Evolutionary conservation across 352 stramenopile species (phyloP).

Genomic region (Salisapilia sapeloensis): DNA sequence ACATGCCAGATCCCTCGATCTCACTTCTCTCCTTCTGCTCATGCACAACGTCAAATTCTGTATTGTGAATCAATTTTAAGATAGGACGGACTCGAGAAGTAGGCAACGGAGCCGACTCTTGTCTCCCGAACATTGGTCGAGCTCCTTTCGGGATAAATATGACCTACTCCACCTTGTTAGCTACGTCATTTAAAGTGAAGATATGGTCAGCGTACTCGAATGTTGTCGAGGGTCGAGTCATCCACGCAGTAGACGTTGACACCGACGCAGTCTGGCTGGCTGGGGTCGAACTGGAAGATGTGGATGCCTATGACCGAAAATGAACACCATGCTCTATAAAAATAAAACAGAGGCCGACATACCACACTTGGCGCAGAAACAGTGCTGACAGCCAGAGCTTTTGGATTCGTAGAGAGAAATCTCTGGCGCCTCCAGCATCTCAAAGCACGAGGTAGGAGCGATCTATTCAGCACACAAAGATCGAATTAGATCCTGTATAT

Average conservation of each 20-base stretch:
- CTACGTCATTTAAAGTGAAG: neutral
- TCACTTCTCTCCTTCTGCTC: neutral
- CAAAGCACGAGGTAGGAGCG: conserved; percentile 54
- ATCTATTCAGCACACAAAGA: conserved; percentile 18
- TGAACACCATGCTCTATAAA: conserved; percentile 1
- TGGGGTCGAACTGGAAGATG: conserved; percentile 74
- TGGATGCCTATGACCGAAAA: conserved; percentile 32
- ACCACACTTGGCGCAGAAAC: conserved; percentile 70
- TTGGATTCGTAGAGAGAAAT: conserved; percentile 63
- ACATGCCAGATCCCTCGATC: too few relatives aligned
- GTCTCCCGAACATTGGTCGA: conserved; percentile 39
- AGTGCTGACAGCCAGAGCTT: conserved; percentile 44
- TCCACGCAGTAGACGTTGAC: conserved; percentile 75
- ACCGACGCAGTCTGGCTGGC: conserved; percentile 39
- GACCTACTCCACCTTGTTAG: conserved; percentile 14
- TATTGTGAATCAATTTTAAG: neutral
- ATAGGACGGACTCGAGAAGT: conserved; percentile 2
- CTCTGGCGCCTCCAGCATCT: conserved; percentile 47
- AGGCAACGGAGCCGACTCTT: conserved; percentile 16
- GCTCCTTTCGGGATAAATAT: conserved; percentile 66
- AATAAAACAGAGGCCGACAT: conserved; percentile 5
- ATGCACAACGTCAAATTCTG: neutral
- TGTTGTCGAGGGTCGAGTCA: conserved; percentile 63
- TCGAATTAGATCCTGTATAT: conserved; percentile 1
- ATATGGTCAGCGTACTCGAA: conserved; percentile 25